phyloP scores from a whole-genome alignment of 768 basidiomycete species.

The Suillus hirtellus region DNA sequence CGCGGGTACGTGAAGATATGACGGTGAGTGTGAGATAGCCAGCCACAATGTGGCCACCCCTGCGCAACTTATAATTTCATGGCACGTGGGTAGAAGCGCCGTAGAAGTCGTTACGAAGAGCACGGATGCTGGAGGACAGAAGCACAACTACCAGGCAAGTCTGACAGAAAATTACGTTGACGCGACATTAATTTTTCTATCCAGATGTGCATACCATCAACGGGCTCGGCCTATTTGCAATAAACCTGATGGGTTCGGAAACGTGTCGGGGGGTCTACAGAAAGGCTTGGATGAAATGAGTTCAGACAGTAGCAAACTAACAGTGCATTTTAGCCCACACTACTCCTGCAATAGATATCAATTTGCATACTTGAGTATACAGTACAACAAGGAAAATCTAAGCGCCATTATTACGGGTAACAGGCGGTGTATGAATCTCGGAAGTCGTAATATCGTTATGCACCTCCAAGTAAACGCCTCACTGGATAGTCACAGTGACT shows the following conservation, averaged over 20 bases:
- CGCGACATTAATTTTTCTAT: conserved; percentile 28
- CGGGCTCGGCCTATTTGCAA: conserved; percentile 44
- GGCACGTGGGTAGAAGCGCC: conserved; percentile 33
- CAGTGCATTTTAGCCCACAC: background rate
- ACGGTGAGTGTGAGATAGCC: conserved; percentile 29
- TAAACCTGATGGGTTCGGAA: conserved; percentile 34
- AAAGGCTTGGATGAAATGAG: conserved; percentile 33
- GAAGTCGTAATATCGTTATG: conserved; percentile 7
- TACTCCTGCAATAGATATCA: conserved; percentile 2
- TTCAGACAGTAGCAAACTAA: background rate
- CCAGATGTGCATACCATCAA: conserved; percentile 43
- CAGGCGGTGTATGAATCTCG: background rate
- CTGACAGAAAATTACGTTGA: conserved; percentile 22
- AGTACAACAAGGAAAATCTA: conserved; percentile 15
- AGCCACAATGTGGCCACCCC: conserved; percentile 26
- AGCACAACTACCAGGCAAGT: conserved; percentile 25
- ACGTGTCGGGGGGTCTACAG: conserved; percentile 40
- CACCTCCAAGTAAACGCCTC: background rate
- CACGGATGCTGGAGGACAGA: conserved; percentile 23
- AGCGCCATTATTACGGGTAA: conserved; percentile 10
- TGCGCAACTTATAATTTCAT: conserved; percentile 33
- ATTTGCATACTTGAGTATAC: conserved; percentile 5
- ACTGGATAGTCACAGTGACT: background rate
- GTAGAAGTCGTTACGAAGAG: conserved; percentile 32
- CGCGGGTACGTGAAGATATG: conserved; percentile 29